Percentiles rank a stretch among this genome's conserved stretches.
phyloP scores from a whole-genome alignment of 108 stramenopile genomes.

The Discostella pseudostelligera region DNA sequence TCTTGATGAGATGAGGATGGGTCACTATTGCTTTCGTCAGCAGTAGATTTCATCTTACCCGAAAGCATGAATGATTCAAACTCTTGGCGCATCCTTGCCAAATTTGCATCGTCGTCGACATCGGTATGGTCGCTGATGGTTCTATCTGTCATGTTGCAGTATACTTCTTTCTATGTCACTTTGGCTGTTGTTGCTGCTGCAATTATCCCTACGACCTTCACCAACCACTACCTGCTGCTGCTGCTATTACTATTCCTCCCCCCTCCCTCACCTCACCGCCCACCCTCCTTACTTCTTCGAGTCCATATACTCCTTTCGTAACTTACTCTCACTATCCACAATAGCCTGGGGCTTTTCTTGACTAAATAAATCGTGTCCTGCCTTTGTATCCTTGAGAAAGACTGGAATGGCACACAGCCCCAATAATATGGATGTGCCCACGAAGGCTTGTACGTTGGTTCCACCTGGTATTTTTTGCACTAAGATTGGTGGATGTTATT shows the following conservation, averaged over 20 bases:
- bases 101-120: constrained; percentile 15
- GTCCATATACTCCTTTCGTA: constrained; percentile 48
- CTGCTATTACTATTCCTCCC: not conserved
- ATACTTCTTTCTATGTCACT: constrained; percentile 8
- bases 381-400: constrained; percentile 57
- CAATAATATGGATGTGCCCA: constrained; percentile 58
- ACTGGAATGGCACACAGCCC: constrained; percentile 70
- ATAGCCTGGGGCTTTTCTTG: constrained; percentile 79
- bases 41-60: constrained; percentile 8
- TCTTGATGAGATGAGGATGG: constrained; percentile 21
- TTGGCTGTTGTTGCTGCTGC: not conserved
- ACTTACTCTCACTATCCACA: constrained; percentile 51
- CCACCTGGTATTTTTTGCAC: constrained; percentile 51
- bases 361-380: constrained; percentile 78
- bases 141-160: constrained; percentile 1
- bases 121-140: constrained; percentile 3
- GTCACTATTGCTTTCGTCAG: not conserved
- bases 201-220: not conserved
- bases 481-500: constrained; percentile 2
- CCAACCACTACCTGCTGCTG: not conserved
- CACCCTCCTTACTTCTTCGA: constrained; percentile 16
- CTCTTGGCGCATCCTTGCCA: constrained; percentile 37
- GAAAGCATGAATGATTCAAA: constrained; percentile 54
- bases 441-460: constrained; percentile 51
- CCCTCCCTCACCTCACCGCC: not conserved